Percentiles rank a stretch among this genome's conserved stretches.
phyloP scores from a whole-genome alignment of 768 basidiomycete genomes.

The Hericium erinaceus region DNA sequence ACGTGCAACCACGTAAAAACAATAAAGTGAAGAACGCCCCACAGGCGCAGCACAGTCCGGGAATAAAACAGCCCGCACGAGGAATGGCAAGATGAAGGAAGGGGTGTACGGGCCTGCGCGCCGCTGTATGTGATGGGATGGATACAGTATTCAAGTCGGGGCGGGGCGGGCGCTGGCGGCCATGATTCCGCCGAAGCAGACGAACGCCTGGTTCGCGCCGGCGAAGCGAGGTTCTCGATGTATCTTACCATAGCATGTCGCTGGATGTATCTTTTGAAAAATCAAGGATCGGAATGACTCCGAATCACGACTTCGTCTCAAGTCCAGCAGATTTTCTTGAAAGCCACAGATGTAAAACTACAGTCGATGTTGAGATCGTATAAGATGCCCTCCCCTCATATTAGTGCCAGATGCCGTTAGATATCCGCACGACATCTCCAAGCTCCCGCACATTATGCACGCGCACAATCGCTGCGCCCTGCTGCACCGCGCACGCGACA shows the following conservation, averaged over 20 bases:
- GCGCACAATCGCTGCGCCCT: constrained; percentile 61
- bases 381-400: not conserved
- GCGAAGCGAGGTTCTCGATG: not conserved
- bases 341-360: no score
- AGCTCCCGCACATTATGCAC: constrained; percentile 77
- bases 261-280: no score
- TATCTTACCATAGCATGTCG: no score
- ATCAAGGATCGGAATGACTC: no score
- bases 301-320: no score
- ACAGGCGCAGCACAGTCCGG: no score
- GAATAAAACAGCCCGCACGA: no score
- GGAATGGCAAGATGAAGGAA: not conserved
- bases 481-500: constrained; percentile 65
- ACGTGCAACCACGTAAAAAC: no score
- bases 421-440: constrained; percentile 61
- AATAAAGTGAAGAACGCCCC: no score
- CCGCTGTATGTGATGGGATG: no score
- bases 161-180: not conserved
- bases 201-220: not conserved
- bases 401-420: constrained; percentile 30
- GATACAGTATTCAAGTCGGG: not conserved
- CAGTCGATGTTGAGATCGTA: no score
- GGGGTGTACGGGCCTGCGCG: not conserved
- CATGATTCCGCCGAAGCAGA: not conserved
- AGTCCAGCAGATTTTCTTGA: no score